phyloP scores from a whole-genome alignment of 805 yeast species.

The Yamadazyma scolyti region DNA sequence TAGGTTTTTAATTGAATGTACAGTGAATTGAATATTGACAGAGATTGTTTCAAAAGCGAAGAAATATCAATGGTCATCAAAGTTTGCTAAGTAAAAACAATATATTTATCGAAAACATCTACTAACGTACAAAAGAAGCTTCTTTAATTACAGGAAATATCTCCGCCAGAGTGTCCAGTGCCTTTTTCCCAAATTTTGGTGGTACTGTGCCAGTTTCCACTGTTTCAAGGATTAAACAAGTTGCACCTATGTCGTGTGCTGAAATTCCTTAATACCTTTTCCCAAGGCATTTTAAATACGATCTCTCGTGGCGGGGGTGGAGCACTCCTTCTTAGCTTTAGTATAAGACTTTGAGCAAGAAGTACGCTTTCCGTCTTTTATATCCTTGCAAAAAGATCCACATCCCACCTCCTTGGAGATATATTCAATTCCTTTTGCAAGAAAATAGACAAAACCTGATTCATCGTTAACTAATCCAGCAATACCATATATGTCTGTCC shows the following conservation, averaged over 20 bases:
- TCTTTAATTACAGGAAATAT: constrained; percentile 1
- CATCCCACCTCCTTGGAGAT: constrained; percentile 2
- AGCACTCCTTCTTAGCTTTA: constrained; percentile 2
- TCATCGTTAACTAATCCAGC: constrained; percentile 2
- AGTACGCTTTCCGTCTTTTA: constrained; percentile 1
- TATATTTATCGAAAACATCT: too few relatives aligned
- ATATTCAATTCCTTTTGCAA: constrained; percentile 2
- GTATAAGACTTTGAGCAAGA: constrained; percentile 1
- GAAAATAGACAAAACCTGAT: constrained; percentile 1
- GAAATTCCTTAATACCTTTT: constrained; percentile 2
- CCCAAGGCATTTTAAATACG: constrained; percentile 1
- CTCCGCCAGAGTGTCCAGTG: constrained; percentile 1
- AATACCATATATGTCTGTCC: constrained; percentile 2
- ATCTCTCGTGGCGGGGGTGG: constrained; percentile 3
- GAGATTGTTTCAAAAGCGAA: too few relatives aligned
- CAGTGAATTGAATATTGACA: too few relatives aligned
- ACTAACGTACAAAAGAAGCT: too few relatives aligned
- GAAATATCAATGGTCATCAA: too few relatives aligned
- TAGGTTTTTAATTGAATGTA: too few relatives aligned
- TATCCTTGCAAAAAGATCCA: constrained; percentile 4
- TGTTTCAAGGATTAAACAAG: constrained; percentile 1
- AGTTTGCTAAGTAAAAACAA: too few relatives aligned
- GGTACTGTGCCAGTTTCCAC: constrained; percentile 2
- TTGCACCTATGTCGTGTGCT: constrained; percentile 3
- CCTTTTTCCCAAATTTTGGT: constrained; percentile 3